Percentiles rank a stretch among this genome's conserved stretches.
phyloP scores from a whole-genome alignment of 2,329 filamentous ascomycete genomes.

The Alternaria brassicae region DNA sequence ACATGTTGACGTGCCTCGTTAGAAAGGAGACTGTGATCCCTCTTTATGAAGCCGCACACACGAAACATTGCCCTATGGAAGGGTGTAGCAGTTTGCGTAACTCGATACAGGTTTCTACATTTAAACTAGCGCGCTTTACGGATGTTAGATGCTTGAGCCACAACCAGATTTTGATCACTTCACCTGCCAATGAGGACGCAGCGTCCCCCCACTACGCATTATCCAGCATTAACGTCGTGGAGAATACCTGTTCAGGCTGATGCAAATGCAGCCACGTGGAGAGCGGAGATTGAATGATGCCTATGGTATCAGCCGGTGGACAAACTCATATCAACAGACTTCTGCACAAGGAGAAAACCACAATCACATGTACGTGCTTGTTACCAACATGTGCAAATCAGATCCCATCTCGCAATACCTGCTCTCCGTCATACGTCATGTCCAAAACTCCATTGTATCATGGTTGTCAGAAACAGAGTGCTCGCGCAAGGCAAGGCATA shows the following conservation, averaged over 20 bases:
- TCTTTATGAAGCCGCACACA: neutral
- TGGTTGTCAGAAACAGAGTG: neutral
- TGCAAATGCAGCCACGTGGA: neutral
- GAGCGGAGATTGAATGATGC: neutral
- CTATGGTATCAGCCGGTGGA: slow-evolving; percentile 1
- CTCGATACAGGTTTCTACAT: neutral
- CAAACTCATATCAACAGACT: neutral
- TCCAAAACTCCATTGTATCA: slow-evolving; percentile 4
- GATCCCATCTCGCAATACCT: neutral
- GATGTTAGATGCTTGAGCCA: neutral
- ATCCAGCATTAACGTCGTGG: neutral
- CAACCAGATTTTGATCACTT: neutral
- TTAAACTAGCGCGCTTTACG: neutral
- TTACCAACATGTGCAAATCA: slow-evolving; percentile 5
- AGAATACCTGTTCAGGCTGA: neutral
- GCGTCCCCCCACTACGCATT: neutral
- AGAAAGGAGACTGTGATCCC: neutral
- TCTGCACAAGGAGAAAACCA: neutral
- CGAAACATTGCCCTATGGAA: neutral
- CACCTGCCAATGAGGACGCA: slow-evolving; percentile 2
- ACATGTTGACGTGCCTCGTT: neutral
- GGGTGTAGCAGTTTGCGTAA: neutral
- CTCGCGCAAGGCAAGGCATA: neutral
- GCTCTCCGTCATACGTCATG: neutral
- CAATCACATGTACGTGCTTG: neutral